These are phyloP conservation scores for Sporodiniella umbellata DNA, from an alignment of 371 early-diverging fungal species.

Conservation along the genomic window DNA sequence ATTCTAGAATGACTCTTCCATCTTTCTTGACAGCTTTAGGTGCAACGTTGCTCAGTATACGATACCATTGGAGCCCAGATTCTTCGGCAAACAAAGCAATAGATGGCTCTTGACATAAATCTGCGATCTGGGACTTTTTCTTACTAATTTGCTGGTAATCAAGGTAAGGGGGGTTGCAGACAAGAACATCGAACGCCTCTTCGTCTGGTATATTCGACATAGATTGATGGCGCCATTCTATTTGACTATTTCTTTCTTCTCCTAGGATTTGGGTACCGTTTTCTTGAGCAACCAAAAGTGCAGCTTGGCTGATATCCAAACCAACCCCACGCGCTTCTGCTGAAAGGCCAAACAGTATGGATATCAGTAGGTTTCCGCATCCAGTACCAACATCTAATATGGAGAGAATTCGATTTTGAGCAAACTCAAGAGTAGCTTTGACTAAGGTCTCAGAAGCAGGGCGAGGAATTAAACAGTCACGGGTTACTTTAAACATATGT, in stretches of 20 bases:
- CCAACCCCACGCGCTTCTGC: conserved; percentile 47
- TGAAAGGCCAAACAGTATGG: conserved; percentile 40
- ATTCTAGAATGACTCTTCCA: conserved; percentile 59
- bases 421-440: conserved; percentile 24
- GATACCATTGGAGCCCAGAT: conserved; percentile 67
- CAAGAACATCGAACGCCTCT: conserved; percentile 58
- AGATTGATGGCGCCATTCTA: conserved; percentile 32
- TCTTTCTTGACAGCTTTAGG: conserved; percentile 26
- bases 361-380: conserved; percentile 66
- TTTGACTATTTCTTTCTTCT: conserved; percentile 17
- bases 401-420: not conserved
- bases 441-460: conserved; percentile 68
- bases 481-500: conserved; percentile 54
- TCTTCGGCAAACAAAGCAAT: conserved; percentile 65
- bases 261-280: conserved; percentile 35
- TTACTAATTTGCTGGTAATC: conserved; percentile 32
- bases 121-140: conserved; percentile 26
- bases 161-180: conserved; percentile 79
- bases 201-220: conserved; percentile 34
- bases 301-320: conserved; percentile 62
- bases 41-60: conserved; percentile 42
- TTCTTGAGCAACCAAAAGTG: conserved; percentile 51
- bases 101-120: conserved; percentile 59
- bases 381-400: conserved; percentile 75
- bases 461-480: conserved; percentile 71